Percentiles rank a stretch among this genome's conserved stretches.
phyloP scores from a whole-genome alignment of 2,329 filamentous ascomycete species.

The Fusarium agapanthi region DNA sequence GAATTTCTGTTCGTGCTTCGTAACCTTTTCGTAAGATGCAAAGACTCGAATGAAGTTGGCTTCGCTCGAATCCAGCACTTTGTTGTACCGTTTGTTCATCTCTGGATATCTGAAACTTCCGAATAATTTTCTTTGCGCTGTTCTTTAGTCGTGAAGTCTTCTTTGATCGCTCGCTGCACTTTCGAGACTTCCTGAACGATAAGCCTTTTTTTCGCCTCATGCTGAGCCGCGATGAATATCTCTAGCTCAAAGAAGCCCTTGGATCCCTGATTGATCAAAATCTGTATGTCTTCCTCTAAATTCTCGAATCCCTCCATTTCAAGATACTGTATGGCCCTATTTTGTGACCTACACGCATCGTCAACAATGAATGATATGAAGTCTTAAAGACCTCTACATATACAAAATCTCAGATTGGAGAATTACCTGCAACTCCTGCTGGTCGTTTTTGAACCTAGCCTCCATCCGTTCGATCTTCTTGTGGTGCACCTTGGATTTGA shows the following conservation, averaged over 20 bases:
- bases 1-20: fast-evolving
- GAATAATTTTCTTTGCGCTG: not conserved
- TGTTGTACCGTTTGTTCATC: slow-evolving; percentile 1
- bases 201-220: not conserved
- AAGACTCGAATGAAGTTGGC: not conserved
- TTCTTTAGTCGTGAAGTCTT: fast-evolving
- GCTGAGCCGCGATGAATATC: fast-evolving
- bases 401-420: slow-evolving; percentile 1
- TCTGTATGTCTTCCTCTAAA: not conserved
- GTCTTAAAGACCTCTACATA: not conserved
- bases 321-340: not conserved
- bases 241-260: not conserved
- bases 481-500: not conserved
- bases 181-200: fast-evolving
- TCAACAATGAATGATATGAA: not conserved
- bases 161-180: fast-evolving
- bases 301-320: not conserved
- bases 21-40: not conserved
- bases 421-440: not conserved
- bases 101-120: not conserved
- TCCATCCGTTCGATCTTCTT: slow-evolving; percentile 7
- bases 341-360: fast-evolving
- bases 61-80: not conserved
- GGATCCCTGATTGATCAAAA: not conserved
- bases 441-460: not conserved